phyloP scores from a whole-genome alignment of 1,139 yeast species.

The Suhomyces atakaporum region DNA sequence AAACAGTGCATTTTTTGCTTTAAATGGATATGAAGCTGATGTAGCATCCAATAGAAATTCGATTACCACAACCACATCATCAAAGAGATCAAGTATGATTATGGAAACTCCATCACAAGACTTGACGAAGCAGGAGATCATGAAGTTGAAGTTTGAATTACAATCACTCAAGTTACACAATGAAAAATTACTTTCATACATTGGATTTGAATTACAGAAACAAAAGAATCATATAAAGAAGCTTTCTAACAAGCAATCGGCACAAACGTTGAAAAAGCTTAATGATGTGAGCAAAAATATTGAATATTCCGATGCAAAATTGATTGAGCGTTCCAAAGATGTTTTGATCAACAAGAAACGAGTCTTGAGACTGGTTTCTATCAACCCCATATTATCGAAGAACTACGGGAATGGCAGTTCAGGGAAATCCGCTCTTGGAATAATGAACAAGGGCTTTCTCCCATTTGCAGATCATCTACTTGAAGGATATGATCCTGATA shows the following conservation, averaged over 20 bases:
- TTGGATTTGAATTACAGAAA: conserved; percentile 58
- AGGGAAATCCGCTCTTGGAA: conserved; percentile 12
- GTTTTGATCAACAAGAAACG: conserved; percentile 47
- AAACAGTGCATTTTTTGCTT: conserved; percentile 28
- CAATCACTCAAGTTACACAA: conserved; percentile 56
- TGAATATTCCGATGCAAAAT: conserved; percentile 58
- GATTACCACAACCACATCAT: conserved; percentile 25
- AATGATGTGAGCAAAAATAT: conserved; percentile 24
- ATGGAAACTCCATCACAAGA: conserved; percentile 37
- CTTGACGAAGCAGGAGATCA: conserved; percentile 51
- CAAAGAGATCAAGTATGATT: conserved; percentile 41
- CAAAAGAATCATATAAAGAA: conserved; percentile 47
- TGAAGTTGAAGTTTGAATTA: conserved; percentile 54
- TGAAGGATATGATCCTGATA: conserved; percentile 10
- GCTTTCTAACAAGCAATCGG: conserved; percentile 41
- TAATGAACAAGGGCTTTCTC: conserved; percentile 25
- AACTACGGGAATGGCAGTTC: conserved; percentile 19
- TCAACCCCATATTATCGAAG: conserved; percentile 41
- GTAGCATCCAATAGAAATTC: conserved; percentile 27
- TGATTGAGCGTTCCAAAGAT: conserved; percentile 47
- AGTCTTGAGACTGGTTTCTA: conserved; percentile 47
- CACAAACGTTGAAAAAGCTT: conserved; percentile 20
- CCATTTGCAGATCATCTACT: conserved; percentile 19
- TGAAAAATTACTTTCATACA: conserved; percentile 57
- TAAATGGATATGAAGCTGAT: conserved; percentile 22